These are phyloP conservation scores for Diaporthe aspalathi DNA, from an alignment of 2,329 filamentous ascomycete genomes.

Conservation along the genomic window DNA sequence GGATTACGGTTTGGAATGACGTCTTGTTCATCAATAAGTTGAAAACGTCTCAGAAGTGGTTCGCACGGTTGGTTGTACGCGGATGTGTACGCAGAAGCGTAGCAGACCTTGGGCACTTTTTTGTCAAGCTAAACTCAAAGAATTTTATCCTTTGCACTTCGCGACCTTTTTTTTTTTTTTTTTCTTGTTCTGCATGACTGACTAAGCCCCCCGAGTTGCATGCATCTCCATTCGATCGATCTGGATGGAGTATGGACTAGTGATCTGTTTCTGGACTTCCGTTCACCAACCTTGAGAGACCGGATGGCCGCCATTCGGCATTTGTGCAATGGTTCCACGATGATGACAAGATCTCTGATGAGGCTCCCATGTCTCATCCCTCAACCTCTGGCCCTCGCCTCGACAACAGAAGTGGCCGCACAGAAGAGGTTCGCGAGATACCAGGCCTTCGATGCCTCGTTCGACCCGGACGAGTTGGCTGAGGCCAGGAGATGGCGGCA, in stretches of 20 bases:
- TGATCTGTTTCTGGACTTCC: not conserved
- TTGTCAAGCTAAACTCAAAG: conserved; percentile 15
- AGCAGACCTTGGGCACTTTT: not conserved
- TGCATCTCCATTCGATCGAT: conserved; percentile 6
- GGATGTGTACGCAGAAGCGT: too few relatives aligned
- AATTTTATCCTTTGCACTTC: too few relatives aligned
- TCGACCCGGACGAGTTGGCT: conserved; percentile 62
- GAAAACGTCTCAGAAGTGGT: conserved; percentile 14
- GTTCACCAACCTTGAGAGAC: not conserved
- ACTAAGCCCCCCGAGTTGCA: not conserved
- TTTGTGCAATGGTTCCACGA: conserved; percentile 30
- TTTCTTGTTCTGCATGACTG: conserved; percentile 1
- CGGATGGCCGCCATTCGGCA: not conserved
- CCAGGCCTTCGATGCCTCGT: conserved; percentile 60
- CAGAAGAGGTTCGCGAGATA: conserved; percentile 48
- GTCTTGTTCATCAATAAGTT: not conserved
- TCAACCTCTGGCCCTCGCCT: not conserved
- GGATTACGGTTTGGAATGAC: not conserved
- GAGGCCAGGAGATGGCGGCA: conserved; percentile 65
- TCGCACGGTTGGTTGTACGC: not conserved
- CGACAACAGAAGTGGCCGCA: conserved; percentile 28
- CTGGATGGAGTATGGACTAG: not conserved
- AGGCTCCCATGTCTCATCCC: conserved; percentile 29
- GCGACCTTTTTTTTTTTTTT: not conserved
- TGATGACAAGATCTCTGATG: conserved; percentile 22